A percentile compares a stretch with the other conserved stretches of the same genome.
Conservation (phyloP, 805 yeast genomes). For the Sugiyamaella smithiae region DNA sequence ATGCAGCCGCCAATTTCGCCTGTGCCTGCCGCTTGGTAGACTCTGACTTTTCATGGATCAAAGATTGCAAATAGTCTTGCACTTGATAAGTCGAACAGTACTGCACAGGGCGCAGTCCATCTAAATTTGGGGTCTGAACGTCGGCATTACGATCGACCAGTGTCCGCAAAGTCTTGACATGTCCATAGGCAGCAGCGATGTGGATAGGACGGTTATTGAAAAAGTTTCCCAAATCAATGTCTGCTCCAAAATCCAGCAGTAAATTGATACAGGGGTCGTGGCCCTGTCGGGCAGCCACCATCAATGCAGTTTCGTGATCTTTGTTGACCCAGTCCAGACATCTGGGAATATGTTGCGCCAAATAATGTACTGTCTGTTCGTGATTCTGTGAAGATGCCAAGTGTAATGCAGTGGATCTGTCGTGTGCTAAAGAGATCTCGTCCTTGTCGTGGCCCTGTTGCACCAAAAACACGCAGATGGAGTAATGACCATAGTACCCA, state of each 20-base stretch:
- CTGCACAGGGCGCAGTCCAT: slow-evolving; percentile 67
- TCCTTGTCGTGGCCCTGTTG: slow-evolving; percentile 53
- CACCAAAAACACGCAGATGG: slow-evolving; percentile 57
- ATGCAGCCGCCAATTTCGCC: slow-evolving; percentile 5
- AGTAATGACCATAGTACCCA: slow-evolving; percentile 65
- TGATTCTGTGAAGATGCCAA: slow-evolving; percentile 61
- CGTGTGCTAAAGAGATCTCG: slow-evolving; percentile 52
- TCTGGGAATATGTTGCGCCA: slow-evolving; percentile 62
- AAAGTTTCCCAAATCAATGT: slow-evolving; percentile 65
- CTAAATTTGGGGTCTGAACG: slow-evolving; percentile 47
- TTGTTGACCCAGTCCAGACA: slow-evolving; percentile 60
- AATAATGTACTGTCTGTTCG: slow-evolving; percentile 67
- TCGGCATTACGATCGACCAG: slow-evolving; percentile 51
- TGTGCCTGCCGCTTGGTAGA: slow-evolving; percentile 18
- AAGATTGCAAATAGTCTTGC: slow-evolving; percentile 39
- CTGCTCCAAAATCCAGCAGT: slow-evolving; percentile 72
- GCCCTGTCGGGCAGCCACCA: slow-evolving; percentile 60
- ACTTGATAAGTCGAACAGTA: slow-evolving; percentile 54
- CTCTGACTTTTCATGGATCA: slow-evolving; percentile 25
- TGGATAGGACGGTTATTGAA: slow-evolving; percentile 84
- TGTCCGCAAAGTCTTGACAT: slow-evolving; percentile 52
- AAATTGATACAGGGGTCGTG: slow-evolving; percentile 61
- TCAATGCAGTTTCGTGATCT: slow-evolving; percentile 45
- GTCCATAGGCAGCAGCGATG: slow-evolving; percentile 71
- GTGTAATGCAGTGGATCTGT: slow-evolving; percentile 66